Conservation (phyloP, 2,329 filamentous ascomycete species). For the Cladophialophora exuberans region DNA sequence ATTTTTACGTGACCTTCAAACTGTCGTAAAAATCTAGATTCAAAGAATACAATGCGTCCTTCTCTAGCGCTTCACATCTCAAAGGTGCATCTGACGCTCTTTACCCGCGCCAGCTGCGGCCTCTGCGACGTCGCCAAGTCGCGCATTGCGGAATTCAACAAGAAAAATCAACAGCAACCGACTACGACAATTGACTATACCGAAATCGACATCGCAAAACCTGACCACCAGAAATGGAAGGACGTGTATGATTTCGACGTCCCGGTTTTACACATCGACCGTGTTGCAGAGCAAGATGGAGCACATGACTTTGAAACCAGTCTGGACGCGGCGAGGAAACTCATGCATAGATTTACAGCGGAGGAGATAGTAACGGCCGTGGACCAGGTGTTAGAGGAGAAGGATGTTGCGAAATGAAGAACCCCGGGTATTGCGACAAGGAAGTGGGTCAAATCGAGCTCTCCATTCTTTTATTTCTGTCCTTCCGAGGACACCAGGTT, state of each 20-base stretch:
- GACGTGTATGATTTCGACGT: slow-evolving; percentile 66
- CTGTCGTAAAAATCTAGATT: no score
- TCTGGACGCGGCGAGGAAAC: slow-evolving; percentile 54
- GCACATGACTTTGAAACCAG: slow-evolving; percentile 42
- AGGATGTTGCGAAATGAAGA: no score
- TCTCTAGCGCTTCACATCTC: slow-evolving; percentile 22
- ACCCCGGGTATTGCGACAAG: no score
- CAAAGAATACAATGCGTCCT: slow-evolving; percentile 28
- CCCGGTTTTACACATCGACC: slow-evolving; percentile 64
- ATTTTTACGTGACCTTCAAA: no score
- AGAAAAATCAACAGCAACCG: slow-evolving; percentile 53
- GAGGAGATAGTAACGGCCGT: slow-evolving; percentile 59
- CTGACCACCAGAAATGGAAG: slow-evolving; percentile 60
- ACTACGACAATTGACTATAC: slow-evolving; percentile 58
- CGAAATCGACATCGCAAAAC: slow-evolving; percentile 63
- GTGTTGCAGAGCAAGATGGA: slow-evolving; percentile 36
- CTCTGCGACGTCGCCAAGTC: slow-evolving; percentile 65
- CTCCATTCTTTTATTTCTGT: slow-evolving; percentile 22
- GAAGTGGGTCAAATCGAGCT: no score
- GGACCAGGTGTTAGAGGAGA: slow-evolving; percentile 53
- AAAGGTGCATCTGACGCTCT: slow-evolving; percentile 57
- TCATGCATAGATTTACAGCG: slow-evolving; percentile 66
- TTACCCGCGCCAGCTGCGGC: slow-evolving; percentile 63
- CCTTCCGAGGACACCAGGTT: slow-evolving; percentile 26
- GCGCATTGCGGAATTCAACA: slow-evolving; percentile 55